Evolutionary conservation across 2,329 filamentous ascomycete genomes (phyloP).

Genomic region (Sporothrix humicola): DNA sequence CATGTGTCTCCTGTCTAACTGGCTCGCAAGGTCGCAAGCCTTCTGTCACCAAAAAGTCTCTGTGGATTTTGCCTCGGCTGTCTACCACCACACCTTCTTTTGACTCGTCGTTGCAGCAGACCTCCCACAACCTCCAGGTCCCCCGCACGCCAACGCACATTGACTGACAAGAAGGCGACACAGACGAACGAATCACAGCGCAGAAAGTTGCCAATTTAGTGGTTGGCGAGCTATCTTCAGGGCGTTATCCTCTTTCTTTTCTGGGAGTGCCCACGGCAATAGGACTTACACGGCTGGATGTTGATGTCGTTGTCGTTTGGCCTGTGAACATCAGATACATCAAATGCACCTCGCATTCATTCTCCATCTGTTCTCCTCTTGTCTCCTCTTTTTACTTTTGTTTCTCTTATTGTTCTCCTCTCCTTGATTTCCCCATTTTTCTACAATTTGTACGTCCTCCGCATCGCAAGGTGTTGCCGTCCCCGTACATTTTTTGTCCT

Average conservation of each 20-base stretch:
- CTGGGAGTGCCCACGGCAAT: background rate
- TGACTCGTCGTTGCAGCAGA: background rate
- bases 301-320: background rate
- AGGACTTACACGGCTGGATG: background rate
- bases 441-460: background rate
- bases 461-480: constrained; percentile 11
- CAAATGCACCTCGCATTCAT: background rate
- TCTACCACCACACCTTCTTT: constrained; percentile 3
- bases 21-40: background rate
- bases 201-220: background rate
- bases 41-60: background rate
- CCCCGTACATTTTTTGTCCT: constrained; percentile 1
- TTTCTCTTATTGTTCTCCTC: background rate
- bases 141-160: constrained; percentile 2
- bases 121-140: too few species aligned
- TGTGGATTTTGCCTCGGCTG: constrained; percentile 28
- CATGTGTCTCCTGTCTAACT: background rate
- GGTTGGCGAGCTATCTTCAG: background rate
- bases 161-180: background rate
- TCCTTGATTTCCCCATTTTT: background rate
- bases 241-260: background rate
- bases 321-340: background rate
- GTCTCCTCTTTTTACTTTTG: background rate
- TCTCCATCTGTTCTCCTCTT: background rate
- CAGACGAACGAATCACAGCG: background rate